Percentiles rank a stretch among this genome's conserved stretches.
These are phyloP conservation scores for Botrytis fragariae DNA, from an alignment of 2,329 filamentous ascomycete genomes.

Conservation along the genomic window DNA sequence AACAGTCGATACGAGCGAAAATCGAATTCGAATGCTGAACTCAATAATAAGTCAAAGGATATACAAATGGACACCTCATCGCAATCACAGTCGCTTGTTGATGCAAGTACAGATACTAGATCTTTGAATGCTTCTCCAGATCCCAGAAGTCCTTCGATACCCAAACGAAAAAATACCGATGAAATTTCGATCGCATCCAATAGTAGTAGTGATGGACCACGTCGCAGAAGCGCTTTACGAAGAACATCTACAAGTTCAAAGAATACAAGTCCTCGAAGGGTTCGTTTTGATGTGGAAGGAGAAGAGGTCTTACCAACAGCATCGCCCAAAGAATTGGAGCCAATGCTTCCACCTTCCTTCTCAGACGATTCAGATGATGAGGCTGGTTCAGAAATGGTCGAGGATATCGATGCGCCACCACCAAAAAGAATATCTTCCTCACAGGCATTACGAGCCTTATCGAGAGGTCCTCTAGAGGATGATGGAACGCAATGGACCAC, in stretches of 20 bases:
- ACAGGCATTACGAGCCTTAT: constrained; percentile 52
- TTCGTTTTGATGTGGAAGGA: constrained; percentile 61
- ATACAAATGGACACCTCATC: constrained; percentile 26
- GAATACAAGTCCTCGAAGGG: constrained; percentile 55
- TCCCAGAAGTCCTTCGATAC: constrained; percentile 28
- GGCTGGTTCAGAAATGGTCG: constrained; percentile 33
- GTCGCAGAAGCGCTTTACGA: constrained; percentile 56
- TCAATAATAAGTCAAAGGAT: constrained; percentile 23
- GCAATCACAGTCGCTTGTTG: constrained; percentile 23
- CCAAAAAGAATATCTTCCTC: constrained; percentile 57
- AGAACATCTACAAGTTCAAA: constrained; percentile 52
- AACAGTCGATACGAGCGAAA: constrained; percentile 28
- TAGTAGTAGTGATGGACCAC: constrained; percentile 51
- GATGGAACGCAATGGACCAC: constrained; percentile 40
- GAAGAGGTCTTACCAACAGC: constrained; percentile 59
- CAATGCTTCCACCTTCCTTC: constrained; percentile 13
- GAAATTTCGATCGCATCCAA: constrained; percentile 50
- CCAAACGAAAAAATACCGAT: constrained; percentile 37
- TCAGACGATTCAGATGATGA: constrained; percentile 39
- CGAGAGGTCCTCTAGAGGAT: constrained; percentile 50
- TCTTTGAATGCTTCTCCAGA: constrained; percentile 31
- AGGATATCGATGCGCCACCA: constrained; percentile 41
- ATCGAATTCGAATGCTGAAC: constrained; percentile 10
- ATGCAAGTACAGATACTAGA: constrained; percentile 30
- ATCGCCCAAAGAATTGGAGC: constrained; percentile 43